Conservation (phyloP, 805 yeast species). For the Spathaspora boniae region DNA sequence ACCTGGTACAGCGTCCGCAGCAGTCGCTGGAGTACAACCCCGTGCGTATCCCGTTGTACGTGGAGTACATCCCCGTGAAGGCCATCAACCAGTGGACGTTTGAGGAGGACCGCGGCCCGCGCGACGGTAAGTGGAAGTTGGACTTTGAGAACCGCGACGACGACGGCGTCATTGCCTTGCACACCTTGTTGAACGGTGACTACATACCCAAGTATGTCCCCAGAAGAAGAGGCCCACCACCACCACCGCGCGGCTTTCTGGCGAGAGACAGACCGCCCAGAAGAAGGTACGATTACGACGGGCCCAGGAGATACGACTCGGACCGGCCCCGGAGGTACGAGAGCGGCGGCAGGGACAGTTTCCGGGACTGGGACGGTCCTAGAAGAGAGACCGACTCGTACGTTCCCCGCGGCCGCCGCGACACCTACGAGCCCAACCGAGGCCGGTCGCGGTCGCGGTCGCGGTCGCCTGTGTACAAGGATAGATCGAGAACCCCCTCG, state of each 20-base stretch:
- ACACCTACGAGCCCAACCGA: conserved; percentile 11
- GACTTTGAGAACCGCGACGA: conserved; percentile 31
- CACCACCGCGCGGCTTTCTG: conserved; percentile 7
- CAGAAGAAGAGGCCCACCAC: conserved; percentile 7
- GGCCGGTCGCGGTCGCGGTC: conserved; percentile 9
- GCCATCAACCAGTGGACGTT: conserved; percentile 45
- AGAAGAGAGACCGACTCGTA: conserved; percentile 10
- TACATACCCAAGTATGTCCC: conserved; percentile 14
- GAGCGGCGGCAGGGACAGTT: too few species aligned
- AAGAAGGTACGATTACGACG: too few species aligned
- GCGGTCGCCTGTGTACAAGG: conserved; percentile 6
- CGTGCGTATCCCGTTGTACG: conserved; percentile 27
- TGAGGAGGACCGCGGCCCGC: conserved; percentile 43
- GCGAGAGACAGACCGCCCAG: too few species aligned
- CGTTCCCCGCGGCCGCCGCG: too few species aligned
- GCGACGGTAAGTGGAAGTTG: conserved; percentile 45
- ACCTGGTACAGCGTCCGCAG: conserved; percentile 12
- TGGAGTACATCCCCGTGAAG: conserved; percentile 44
- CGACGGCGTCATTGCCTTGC: conserved; percentile 18
- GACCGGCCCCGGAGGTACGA: too few species aligned
- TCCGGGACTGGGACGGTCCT: too few species aligned
- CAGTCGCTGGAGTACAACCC: conserved; percentile 16
- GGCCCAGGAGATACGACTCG: too few species aligned
- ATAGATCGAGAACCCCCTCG: not conserved
- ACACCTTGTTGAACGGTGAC: conserved; percentile 16